A percentile compares a stretch with the other conserved stretches of the same genome.
These are phyloP conservation scores for Ensete ventricosum DNA, from an alignment of 176 grass and related monocot species.

Conservation along the genomic window DNA sequence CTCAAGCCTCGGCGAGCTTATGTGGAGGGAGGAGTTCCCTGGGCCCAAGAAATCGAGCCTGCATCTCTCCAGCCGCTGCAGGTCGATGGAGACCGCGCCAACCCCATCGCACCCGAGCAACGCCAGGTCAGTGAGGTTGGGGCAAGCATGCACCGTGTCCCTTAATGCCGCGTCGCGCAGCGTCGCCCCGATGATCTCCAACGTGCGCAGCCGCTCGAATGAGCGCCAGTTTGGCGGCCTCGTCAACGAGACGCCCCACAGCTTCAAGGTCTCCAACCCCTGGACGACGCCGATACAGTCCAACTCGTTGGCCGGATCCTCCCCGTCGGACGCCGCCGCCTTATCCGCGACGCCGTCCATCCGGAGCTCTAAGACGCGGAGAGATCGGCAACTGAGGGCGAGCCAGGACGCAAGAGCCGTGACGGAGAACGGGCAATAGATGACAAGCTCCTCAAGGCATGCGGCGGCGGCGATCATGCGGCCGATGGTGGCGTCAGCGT, in stretches of 20 bases:
- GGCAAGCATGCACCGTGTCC: constrained; percentile 51
- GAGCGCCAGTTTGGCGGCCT: constrained; percentile 47
- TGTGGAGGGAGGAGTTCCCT: constrained; percentile 41
- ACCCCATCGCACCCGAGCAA: constrained; percentile 76
- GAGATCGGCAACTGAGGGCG: constrained; percentile 35
- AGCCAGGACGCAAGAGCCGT: constrained; percentile 48
- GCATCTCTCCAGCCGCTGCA: constrained; percentile 50
- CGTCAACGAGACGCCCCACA: constrained; percentile 70
- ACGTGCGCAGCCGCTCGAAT: constrained; percentile 39
- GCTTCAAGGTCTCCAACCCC: constrained; percentile 52
- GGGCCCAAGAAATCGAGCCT: constrained; percentile 70
- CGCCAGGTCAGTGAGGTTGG: constrained; percentile 65
- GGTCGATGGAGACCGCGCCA: constrained; percentile 36
- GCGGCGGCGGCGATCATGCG: constrained; percentile 51
- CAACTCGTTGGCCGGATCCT: constrained; percentile 19
- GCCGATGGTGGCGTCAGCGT: constrained; percentile 52
- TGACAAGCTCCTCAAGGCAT: constrained; percentile 62
- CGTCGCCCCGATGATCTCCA: constrained; percentile 80
- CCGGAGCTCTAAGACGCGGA: constrained; percentile 70
- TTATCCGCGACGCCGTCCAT: constrained; percentile 57
- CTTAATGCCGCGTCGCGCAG: constrained; percentile 49
- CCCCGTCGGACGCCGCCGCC: not conserved
- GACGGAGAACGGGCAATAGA: constrained; percentile 89
- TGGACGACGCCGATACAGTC: constrained; percentile 49
- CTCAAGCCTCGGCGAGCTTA: constrained; percentile 45